phyloP scores from a whole-genome alignment of 345 rosid genomes.

The Hypericum androsaemum region DNA sequence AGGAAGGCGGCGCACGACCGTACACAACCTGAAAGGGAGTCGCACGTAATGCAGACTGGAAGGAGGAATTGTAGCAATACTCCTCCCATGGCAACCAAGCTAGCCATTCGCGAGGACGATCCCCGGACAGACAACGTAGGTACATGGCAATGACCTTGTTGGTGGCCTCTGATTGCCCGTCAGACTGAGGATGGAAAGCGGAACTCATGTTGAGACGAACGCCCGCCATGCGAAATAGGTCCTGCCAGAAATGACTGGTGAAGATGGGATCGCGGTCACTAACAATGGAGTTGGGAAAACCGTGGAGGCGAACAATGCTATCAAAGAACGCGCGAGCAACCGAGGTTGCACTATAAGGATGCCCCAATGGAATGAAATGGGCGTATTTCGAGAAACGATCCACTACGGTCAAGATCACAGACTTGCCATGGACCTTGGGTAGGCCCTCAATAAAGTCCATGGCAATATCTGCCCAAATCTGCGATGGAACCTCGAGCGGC shows the following conservation, averaged over 20 bases:
- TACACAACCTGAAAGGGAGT: too few relatives aligned
- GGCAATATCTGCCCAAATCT: neutral
- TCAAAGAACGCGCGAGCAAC: neutral
- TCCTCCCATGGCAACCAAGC: too few relatives aligned
- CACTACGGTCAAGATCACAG: neutral
- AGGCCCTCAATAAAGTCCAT: neutral
- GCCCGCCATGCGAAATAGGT: neutral
- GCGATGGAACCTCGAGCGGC: neutral
- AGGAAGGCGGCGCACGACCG: too few relatives aligned
- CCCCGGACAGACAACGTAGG: neutral
- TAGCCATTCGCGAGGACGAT: neutral
- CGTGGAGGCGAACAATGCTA: neutral
- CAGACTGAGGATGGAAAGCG: neutral
- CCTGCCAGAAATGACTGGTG: neutral
- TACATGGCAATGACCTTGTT: neutral
- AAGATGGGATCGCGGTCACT: neutral
- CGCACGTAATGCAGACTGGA: too few relatives aligned
- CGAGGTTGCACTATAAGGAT: neutral
- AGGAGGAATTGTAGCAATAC: too few relatives aligned
- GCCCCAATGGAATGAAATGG: neutral
- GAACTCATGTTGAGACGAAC: too few relatives aligned
- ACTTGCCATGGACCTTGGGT: neutral
- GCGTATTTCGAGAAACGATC: neutral
- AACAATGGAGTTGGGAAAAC: neutral
- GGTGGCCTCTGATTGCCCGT: neutral